Conservation (phyloP, 805 yeast genomes). For the Nematodospora valgi region DNA sequence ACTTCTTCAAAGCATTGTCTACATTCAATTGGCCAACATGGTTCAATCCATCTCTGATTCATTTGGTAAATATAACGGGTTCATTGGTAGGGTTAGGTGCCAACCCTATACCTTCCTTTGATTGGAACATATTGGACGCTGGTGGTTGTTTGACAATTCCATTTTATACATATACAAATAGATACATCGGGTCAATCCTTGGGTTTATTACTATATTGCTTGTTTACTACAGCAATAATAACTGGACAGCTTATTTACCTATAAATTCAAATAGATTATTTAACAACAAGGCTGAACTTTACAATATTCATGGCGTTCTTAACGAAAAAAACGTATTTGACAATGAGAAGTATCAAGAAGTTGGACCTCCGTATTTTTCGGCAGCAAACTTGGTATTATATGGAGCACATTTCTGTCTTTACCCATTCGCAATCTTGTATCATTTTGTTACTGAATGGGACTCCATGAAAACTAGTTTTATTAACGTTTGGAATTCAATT, state of each 20-base stretch:
- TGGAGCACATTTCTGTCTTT: conserved; percentile 54
- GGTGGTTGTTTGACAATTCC: conserved; percentile 41
- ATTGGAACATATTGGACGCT: conserved; percentile 39
- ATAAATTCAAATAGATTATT: conserved; percentile 50
- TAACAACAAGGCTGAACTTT: conserved; percentile 49
- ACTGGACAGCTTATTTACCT: conserved; percentile 50
- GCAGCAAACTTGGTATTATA: conserved; percentile 60
- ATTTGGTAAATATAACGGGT: conserved; percentile 38
- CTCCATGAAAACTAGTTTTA: conserved; percentile 37
- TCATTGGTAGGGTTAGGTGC: conserved; percentile 36
- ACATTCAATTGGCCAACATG: conserved; percentile 46
- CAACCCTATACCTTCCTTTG: conserved; percentile 42
- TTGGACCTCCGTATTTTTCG: conserved; percentile 64
- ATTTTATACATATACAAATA: conserved; percentile 40
- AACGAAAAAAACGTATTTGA: conserved; percentile 44
- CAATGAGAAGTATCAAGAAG: conserved; percentile 41
- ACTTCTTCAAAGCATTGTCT: conserved; percentile 36
- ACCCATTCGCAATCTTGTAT: conserved; percentile 54
- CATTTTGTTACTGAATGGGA: conserved; percentile 45
- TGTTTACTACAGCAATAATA: conserved; percentile 45
- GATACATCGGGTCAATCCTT: conserved; percentile 32
- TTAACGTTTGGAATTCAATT: conserved; percentile 29
- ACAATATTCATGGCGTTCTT: conserved; percentile 45
- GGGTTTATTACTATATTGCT: conserved; percentile 30
- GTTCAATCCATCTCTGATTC: conserved; percentile 38